These are phyloP conservation scores for Antrodiella citrinella DNA, from an alignment of 768 basidiomycete genomes.

Conservation along the genomic window DNA sequence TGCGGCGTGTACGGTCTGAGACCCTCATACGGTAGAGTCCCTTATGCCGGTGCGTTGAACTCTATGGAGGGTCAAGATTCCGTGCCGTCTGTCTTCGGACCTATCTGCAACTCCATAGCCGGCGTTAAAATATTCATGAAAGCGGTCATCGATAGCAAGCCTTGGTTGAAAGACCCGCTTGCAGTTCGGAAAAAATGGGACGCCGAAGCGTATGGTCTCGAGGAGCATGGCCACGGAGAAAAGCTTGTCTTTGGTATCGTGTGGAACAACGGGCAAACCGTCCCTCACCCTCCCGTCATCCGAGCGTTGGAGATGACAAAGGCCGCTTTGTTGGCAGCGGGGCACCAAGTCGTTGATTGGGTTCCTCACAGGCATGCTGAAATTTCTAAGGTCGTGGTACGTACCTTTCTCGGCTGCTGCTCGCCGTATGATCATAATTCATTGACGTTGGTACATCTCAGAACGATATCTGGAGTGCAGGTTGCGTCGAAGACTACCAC, in stretches of 20 bases:
- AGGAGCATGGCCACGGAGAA: slow-evolving; percentile 34
- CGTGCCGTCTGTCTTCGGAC: slow-evolving; percentile 51
- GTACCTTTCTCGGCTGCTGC: no score
- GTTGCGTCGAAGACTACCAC: slow-evolving; percentile 13
- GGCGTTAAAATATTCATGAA: slow-evolving; percentile 47
- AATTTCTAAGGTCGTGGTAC: slow-evolving; percentile 33
- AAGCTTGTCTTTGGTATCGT: slow-evolving; percentile 46
- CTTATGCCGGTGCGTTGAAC: slow-evolving; percentile 46
- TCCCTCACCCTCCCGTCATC: slow-evolving; percentile 56
- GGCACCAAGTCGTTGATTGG: slow-evolving; percentile 77
- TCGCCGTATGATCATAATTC: slow-evolving; percentile 45
- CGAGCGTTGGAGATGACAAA: slow-evolving; percentile 53
- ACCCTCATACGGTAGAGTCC: slow-evolving; percentile 47
- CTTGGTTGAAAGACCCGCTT: slow-evolving; percentile 50
- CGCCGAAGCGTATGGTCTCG: slow-evolving; percentile 36
- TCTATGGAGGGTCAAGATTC: slow-evolving; percentile 46
- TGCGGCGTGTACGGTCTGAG: slow-evolving; percentile 53
- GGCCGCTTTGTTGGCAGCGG: slow-evolving; percentile 49
- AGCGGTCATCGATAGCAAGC: slow-evolving; percentile 21
- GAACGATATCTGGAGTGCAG: slow-evolving; percentile 12
- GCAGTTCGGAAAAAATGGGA: slow-evolving; percentile 41
- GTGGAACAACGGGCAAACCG: slow-evolving; percentile 52
- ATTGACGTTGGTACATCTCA: no score
- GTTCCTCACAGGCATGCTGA: slow-evolving; percentile 44
- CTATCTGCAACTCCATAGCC: slow-evolving; percentile 42